A percentile compares a stretch with the other conserved stretches of the same genome.
Conservation (phyloP, 2,329 filamentous ascomycete species). For the Talaromyces atroroseus region DNA sequence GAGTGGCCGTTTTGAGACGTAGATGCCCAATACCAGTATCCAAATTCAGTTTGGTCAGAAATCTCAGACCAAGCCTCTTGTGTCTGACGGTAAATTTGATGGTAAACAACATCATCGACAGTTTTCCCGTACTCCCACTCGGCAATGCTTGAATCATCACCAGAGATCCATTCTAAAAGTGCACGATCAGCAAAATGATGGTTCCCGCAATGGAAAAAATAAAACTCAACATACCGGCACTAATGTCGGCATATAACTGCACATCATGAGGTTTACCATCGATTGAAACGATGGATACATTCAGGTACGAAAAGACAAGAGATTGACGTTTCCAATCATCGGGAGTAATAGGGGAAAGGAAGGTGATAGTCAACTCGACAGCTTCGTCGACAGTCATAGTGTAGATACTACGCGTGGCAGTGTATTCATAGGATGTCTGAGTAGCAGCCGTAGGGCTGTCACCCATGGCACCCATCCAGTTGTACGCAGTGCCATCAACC, state of each 20-base stretch:
- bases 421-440: slow-evolving; percentile 63
- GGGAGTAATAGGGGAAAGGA: slow-evolving; percentile 66
- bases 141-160: slow-evolving; percentile 52
- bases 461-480: slow-evolving; percentile 59
- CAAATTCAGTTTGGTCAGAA: slow-evolving; percentile 48
- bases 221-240: slow-evolving; percentile 50
- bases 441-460: slow-evolving; percentile 34
- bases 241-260: slow-evolving; percentile 67
- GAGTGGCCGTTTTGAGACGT: slow-evolving; percentile 36
- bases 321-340: slow-evolving; percentile 63
- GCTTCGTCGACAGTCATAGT: slow-evolving; percentile 58
- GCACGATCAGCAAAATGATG: background rate
- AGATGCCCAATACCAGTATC: slow-evolving; percentile 51
- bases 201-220: background rate
- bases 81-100: slow-evolving; percentile 48
- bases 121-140: slow-evolving; percentile 56
- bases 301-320: slow-evolving; percentile 64
- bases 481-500: slow-evolving; percentile 60
- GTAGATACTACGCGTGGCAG: slow-evolving; percentile 66
- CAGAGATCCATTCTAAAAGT: slow-evolving; percentile 62
- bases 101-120: slow-evolving; percentile 54
- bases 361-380: slow-evolving; percentile 62
- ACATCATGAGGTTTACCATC: slow-evolving; percentile 61
- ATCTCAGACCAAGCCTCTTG: slow-evolving; percentile 45
- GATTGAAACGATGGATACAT: slow-evolving; percentile 56